Base-by-base conservation (phyloP, 2,329 filamentous ascomycete genomes). In the Rachicladosporium sp. region DNA sequence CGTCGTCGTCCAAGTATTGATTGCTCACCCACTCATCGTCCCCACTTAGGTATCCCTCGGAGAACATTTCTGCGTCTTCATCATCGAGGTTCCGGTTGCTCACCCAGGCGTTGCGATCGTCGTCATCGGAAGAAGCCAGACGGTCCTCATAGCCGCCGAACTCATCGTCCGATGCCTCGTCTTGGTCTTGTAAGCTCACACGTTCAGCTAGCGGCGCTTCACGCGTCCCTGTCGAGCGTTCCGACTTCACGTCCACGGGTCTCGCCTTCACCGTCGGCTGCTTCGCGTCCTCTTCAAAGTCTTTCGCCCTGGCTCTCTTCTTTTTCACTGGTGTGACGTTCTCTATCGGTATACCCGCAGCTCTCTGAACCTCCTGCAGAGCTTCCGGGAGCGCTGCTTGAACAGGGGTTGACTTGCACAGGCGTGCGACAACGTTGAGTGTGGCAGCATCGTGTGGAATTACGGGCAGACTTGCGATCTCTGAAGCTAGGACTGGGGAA, bases 401-500 rank as follows among this genome's bases (percentile, higher is more conserved):
- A 9, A 77, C 73, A 1, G 71, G 72, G 38, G 66, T 70, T 10
- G 74, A 73, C 43, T 76, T 78, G 52, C 72, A 78, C 37, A 80
- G 47, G 38, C 76, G 59, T 10, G 73, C 75, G 35, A 67, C 61
- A 10, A 80, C 73, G 58, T 79, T 79, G 11, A 71, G 61, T 38
- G 67, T 62, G 2, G 70, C 67, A 1, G 60, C 45, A 42, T 69
- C 68, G 36, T 59, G 38, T 11, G 63, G 57, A 5, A 63, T 55
- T 10, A 63, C 55, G 3, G 56, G 54, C 23, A 46, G 64, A 46
- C 56, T 63, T 46, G 56, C 57, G 41, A 61, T 53, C 38, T 56
- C 60, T 39, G 44, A 54, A 31, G 63, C 62, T 37, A 79, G 64
- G 10, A 64, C 61, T 9, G 67, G 63, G 10, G 65, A 63, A 23